Conservation (phyloP, 2,329 filamentous ascomycete genomes). For the Laburnicola sp. region DNA sequence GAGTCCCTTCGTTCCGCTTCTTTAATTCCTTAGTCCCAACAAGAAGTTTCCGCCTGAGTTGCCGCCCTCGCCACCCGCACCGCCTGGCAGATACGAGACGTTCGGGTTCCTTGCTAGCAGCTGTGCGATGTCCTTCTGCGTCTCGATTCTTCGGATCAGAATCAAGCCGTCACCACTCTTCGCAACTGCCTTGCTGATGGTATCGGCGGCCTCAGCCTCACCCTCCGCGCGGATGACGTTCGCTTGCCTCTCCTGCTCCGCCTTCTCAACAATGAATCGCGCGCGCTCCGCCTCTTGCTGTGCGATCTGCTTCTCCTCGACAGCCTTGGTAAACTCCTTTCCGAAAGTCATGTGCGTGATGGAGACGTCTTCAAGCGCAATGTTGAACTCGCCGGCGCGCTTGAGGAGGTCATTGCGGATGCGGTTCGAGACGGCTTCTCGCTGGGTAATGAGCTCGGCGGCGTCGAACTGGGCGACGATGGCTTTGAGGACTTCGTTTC, state of each 20-base stretch:
- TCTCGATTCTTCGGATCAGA: no score
- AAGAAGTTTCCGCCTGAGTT: no score
- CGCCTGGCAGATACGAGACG: no score
- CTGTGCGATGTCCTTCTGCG: no score
- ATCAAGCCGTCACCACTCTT: conserved; percentile 94
- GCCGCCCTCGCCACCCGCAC: no score
- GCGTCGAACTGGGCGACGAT: conserved; percentile 59
- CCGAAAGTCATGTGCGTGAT: conserved; percentile 99
- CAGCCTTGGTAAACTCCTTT: conserved; percentile 96
- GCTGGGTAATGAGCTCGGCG: conserved; percentile 84
- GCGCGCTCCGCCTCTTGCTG: conserved; percentile 98
- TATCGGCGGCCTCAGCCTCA: conserved; percentile 94
- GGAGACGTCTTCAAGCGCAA: conserved; percentile 95
- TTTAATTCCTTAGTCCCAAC: no score
- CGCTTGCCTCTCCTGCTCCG: conserved; percentile 97
- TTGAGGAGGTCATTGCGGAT: conserved; percentile 91
- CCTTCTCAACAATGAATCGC: conserved; percentile 96
- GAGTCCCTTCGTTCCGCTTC: no score
- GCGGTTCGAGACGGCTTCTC: conserved; percentile 92
- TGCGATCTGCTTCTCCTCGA: conserved; percentile 99
- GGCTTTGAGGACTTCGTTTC: conserved; percentile 59
- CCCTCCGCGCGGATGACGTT: conserved; percentile 98
- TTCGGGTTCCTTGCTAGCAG: no score
- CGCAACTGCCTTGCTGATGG: conserved; percentile 89
- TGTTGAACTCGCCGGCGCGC: conserved; percentile 97